phyloP scores from a whole-genome alignment of 1,139 yeast species.

The Hansenula lynferdii region DNA sequence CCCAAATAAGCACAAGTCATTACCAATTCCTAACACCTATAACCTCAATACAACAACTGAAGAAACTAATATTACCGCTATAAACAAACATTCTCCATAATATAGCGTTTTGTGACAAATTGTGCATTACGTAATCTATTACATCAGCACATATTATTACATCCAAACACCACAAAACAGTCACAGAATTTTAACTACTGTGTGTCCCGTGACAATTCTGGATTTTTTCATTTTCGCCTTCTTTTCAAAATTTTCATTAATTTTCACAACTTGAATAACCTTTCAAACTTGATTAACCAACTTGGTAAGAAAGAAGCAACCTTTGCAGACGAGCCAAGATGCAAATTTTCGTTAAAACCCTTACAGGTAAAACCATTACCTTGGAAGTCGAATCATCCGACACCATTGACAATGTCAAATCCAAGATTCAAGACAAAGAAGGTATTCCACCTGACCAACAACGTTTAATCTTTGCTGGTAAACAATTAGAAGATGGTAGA shows the following conservation, averaged over 20 bases:
- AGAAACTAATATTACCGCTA: no score
- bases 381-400: conserved; percentile 98
- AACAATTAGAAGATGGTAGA: conserved; percentile 99
- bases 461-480: conserved; percentile 99
- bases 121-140: no score
- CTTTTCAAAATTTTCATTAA: neutral
- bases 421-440: conserved; percentile 99
- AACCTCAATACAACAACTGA: no score
- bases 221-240: neutral
- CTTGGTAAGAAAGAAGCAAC: conserved; percentile 26
- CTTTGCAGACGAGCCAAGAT: conserved; percentile 52
- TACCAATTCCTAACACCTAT: no score
- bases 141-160: no score
- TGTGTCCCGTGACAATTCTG: no score
- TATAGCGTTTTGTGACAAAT: no score
- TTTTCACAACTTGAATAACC: neutral
- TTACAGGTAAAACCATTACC: conserved; percentile 99
- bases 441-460: conserved; percentile 99
- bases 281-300: no score
- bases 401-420: conserved; percentile 98
- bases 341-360: conserved; percentile 99
- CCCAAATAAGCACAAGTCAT: no score
- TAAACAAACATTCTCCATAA: no score
- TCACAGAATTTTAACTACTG: no score
- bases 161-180: no score